phyloP scores from a whole-genome alignment of 176 grass and related monocot species.

The Zoysia japonica region DNA sequence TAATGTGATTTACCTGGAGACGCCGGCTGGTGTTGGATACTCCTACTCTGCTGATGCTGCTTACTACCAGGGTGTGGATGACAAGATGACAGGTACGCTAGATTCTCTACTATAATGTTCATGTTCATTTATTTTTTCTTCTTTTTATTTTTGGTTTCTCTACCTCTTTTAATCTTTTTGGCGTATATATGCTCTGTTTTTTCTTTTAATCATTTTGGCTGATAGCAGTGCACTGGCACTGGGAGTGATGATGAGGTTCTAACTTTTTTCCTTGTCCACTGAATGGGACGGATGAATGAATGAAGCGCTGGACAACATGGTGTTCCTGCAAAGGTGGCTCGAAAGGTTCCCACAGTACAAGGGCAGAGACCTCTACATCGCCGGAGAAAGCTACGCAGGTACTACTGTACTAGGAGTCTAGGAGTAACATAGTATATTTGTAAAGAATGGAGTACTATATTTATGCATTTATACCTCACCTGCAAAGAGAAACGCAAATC shows the following conservation, averaged over 20 bases:
- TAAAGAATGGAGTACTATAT: too few species aligned
- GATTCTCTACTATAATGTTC: neutral
- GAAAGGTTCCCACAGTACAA: constrained; percentile 87
- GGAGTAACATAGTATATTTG: too few species aligned
- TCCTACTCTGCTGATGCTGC: constrained; percentile 78
- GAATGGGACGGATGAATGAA: constrained; percentile 36
- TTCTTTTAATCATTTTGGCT: neutral
- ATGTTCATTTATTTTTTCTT: neutral
- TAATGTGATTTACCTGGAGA: constrained; percentile 90
- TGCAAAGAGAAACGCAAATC: neutral
- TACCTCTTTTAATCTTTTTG: neutral
- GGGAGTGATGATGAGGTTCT: constrained; percentile 40
- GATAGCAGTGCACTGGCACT: neutral
- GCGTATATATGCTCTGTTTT: constrained; percentile 2
- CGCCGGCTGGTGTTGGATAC: constrained; percentile 85
- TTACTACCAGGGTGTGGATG: constrained; percentile 83
- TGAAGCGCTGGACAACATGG: constrained; percentile 85
- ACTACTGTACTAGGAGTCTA: neutral
- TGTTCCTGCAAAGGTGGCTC: constrained; percentile 92
- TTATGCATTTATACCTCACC: too few species aligned
- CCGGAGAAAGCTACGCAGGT: constrained; percentile 97
- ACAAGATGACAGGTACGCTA: constrained; percentile 78
- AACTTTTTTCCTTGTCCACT: constrained; percentile 35
- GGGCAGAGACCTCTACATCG: constrained; percentile 81
- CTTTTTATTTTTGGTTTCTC: neutral